phyloP scores from a whole-genome alignment of 2,329 filamentous ascomycete species.

The Cladosporium sp. region DNA sequence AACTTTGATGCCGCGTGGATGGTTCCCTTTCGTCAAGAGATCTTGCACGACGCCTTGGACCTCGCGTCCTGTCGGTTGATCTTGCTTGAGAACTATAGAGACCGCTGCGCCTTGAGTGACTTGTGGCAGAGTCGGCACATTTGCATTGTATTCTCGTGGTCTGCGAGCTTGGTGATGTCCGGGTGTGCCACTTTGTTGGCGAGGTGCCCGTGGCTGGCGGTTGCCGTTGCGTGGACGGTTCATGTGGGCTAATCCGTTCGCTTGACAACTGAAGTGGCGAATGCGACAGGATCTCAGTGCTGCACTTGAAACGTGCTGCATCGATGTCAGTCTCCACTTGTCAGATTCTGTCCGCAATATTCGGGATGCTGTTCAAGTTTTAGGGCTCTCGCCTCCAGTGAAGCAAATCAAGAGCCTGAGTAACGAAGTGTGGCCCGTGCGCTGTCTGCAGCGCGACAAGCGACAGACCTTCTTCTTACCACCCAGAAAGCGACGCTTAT shows the following conservation, averaged over 20 bases:
- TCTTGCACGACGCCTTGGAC: conserved; percentile 62
- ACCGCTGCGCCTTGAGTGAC: conserved; percentile 59
- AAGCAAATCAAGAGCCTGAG: not conserved
- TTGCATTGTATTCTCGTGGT: conserved; percentile 1
- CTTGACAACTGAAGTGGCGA: not conserved
- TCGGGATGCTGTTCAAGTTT: too few relatives aligned
- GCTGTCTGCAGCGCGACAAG: not conserved
- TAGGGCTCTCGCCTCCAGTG: too few relatives aligned
- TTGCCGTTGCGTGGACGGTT: conserved; percentile 25
- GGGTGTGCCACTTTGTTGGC: conserved; percentile 6
- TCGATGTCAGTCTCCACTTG: too few relatives aligned
- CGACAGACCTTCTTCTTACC: not conserved
- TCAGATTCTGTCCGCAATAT: too few relatives aligned
- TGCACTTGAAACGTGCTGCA: too few relatives aligned
- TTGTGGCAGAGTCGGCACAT: conserved; percentile 32
- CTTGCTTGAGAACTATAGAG: conserved; percentile 67
- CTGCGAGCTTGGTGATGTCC: conserved; percentile 3
- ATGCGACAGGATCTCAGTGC: too few relatives aligned
- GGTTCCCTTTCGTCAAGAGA: conserved; percentile 65
- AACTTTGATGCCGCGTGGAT: conserved; percentile 74
- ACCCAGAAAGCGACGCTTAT: not conserved
- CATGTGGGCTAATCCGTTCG: conserved; percentile 13
- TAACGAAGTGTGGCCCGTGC: not conserved
- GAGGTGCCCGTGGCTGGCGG: conserved; percentile 22
- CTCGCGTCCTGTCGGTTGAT: conserved; percentile 67